These are phyloP conservation scores for Mucor ambiguus DNA, from an alignment of 371 early-diverging fungal genomes.

Conservation along the genomic window DNA sequence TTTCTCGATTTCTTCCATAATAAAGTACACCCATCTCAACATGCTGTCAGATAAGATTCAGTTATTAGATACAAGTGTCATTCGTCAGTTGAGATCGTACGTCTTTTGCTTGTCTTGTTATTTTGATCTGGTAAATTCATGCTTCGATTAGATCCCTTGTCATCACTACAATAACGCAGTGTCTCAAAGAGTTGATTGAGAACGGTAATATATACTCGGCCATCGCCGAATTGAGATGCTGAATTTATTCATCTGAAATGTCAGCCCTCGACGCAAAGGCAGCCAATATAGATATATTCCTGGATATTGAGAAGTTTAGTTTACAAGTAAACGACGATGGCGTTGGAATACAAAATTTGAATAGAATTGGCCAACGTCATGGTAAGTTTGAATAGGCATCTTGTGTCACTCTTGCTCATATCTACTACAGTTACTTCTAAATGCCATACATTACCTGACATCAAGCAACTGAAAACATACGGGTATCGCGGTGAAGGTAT, in stretches of 20 bases:
- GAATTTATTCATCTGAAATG: not conserved
- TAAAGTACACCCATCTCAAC: not conserved
- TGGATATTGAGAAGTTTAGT: conserved; percentile 48
- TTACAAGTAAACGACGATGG: conserved; percentile 71
- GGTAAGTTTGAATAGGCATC: conserved; percentile 34
- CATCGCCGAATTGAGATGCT: too few relatives aligned
- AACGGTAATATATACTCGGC: conserved; percentile 45
- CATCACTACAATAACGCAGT: conserved; percentile 55
- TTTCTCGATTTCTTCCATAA: not conserved
- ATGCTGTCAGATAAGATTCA: conserved; percentile 11
- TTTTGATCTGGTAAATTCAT: not conserved
- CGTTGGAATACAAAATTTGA: conserved; percentile 56
- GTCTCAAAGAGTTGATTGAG: conserved; percentile 61
- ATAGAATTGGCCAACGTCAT: conserved; percentile 55
- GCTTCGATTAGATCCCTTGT: conserved; percentile 40
- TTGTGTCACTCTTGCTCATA: not conserved
- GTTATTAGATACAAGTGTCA: conserved; percentile 22
- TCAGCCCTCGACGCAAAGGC: conserved; percentile 67
- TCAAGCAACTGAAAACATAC: conserved; percentile 49
- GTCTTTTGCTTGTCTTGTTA: conserved; percentile 3
- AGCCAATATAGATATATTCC: conserved; percentile 45
- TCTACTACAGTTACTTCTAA: conserved; percentile 58
- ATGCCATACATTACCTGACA: conserved; percentile 45
- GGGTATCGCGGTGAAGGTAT: conserved; percentile 79
- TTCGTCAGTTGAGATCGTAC: conserved; percentile 37